Base-by-base conservation (phyloP, 129 eudicot species). In the Centaurea solstitialis region DNA sequence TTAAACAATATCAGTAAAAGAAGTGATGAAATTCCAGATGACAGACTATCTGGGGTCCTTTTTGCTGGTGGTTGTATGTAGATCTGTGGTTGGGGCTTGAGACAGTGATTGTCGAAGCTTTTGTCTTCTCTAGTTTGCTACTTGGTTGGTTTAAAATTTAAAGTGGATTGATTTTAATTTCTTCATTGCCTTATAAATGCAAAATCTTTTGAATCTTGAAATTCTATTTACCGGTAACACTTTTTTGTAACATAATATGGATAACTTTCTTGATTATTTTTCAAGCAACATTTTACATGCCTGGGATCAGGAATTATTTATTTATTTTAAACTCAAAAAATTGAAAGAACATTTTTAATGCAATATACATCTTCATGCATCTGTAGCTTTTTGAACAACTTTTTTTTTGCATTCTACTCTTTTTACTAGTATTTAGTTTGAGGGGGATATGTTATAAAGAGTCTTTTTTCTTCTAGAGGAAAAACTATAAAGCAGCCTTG, bases 321-420 rank as follows among this genome's bases (percentile, higher is more conserved):
- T n/a, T n/a, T 43, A 7, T 30, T 20, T n/a, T 33, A 12, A 73
- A 67, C 8, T n/a, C 30, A 26, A 23, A 38, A n/a, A 67, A 33
- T 33, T 33, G 37, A 4, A 33, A 33, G 37, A 61, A 40, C 38
- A 45, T 57, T 35, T 21, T 41, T 7, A 61, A 80, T 68, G n/a
- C 45, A 47, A 64, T 72, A 9, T 59, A 22, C 66, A 24, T 5
- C 2, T n/a, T 21, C 61, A 21, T 4, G 75, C 73, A 17, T 45
- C 20, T 80, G 12, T 15, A 74, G 40, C 65, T 53, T 1, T 69
- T 53, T 71, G 20, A 78, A 72, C 18, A 22, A 13, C 43, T 45
- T 53, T 40, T 77, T 73, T 65, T 65, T 75, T 33, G 64, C 64
- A 17, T 53, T 9, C 64, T 53, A 53, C 37, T 43, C n/a, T n/a